Evolutionary conservation across 306 rosid genomes (phyloP), one percentile per base, ranked within the genome.

Genomic region (Crotalaria pallida): DNA sequence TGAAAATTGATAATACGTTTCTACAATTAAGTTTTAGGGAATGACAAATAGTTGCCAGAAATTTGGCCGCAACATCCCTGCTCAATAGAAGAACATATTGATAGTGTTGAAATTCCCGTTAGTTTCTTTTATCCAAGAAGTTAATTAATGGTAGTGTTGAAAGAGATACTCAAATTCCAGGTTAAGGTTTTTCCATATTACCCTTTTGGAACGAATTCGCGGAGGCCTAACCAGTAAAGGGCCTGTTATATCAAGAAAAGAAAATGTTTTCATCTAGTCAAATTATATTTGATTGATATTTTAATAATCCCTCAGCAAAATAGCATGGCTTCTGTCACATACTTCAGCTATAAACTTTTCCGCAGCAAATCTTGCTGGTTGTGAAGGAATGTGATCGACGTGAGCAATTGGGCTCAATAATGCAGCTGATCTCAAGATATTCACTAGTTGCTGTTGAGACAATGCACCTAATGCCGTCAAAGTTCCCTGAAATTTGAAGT

Each of bases 351-450:
- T 2, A 49, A 82, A 89, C 58, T 69, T 36, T 18, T 86, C 82
- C 23, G 88, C 91, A 27, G 80, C 88, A 71, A 69, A 3, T 80
- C 69, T 86, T 45, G 80, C 70, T 5, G 72, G 71, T 0, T 57
- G 75, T 0, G 98, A 86, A 60, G 87, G n/a, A 65, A 89, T 65
- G 62, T 85, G 86, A 80, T 75, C 75, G 74, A 86, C 24, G 57
- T 86, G 83, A 81, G 96, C 96, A 79, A 92, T 83, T 49, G 96
- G 96, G 73, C 96, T 73, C 58, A 92, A 90, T 62, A 92, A 69
- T 72, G 90, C 89, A 10, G 87, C 82, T 40, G 96, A 90, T 69
- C 87, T 86, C 61, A 86, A 67, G 86, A 77, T 80, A 40, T 75
- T 50, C 51, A 83, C 4, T 26, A 73, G 58, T 72, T 83, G 67